Evolutionary conservation across 257 asterid species (phyloP).

Genomic region (Ilex asprella): DNA sequence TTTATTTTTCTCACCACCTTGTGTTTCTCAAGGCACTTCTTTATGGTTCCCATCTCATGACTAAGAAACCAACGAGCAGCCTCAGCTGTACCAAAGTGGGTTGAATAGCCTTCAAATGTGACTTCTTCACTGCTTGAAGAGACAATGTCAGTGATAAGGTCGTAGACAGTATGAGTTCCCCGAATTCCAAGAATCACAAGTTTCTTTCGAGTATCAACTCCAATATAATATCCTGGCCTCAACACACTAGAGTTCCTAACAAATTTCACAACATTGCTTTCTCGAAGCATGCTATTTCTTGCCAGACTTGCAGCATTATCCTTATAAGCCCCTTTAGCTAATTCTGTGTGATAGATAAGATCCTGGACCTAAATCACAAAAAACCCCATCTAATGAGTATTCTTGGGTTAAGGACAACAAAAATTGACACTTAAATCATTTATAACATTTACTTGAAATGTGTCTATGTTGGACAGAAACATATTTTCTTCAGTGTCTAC

Average conservation of each 20-base stretch:
- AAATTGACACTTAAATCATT: neutral
- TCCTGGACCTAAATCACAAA: slow-evolving; percentile 59
- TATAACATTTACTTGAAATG: no score
- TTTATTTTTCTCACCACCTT: slow-evolving; percentile 39
- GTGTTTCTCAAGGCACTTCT: slow-evolving; percentile 63
- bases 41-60: slow-evolving; percentile 66
- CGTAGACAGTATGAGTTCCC: slow-evolving; percentile 87
- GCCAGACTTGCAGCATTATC: slow-evolving; percentile 61
- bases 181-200: slow-evolving; percentile 85
- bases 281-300: slow-evolving; percentile 79
- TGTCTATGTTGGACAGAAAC: no score
- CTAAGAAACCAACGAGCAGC: slow-evolving; percentile 90
- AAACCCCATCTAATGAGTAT: slow-evolving; percentile 7
- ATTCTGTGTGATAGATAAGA: slow-evolving; percentile 77
- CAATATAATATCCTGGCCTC: slow-evolving; percentile 92
- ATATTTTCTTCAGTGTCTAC: neutral
- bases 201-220: slow-evolving; percentile 63
- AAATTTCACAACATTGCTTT: slow-evolving; percentile 66
- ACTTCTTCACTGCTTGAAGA: slow-evolving; percentile 81
- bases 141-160: slow-evolving; percentile 74
- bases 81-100: slow-evolving; percentile 93
- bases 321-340: slow-evolving; percentile 84
- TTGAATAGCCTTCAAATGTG: slow-evolving; percentile 69
- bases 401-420: neutral
- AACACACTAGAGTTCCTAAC: slow-evolving; percentile 59